Evolutionary conservation across 1,284 basidiomycete genomes (phyloP).

Genomic region (Tilletiopsis washingtonensis): DNA sequence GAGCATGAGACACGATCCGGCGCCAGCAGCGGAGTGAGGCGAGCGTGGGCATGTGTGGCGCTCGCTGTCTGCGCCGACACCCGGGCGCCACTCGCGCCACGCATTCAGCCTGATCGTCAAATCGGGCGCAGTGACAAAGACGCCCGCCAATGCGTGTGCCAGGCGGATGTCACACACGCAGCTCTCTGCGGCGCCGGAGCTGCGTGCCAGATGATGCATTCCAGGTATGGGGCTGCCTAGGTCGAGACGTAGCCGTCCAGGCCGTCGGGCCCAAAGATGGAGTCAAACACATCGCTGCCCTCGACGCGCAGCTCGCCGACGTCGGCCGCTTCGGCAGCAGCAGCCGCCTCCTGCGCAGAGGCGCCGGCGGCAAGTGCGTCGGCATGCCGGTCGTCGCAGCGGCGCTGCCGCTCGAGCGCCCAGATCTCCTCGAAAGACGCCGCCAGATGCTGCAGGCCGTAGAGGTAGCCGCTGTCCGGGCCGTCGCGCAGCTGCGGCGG

Average conservation of each 20-base stretch:
- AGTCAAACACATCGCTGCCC: conserved; percentile 41
- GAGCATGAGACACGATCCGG: too few relatives aligned
- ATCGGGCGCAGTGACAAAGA: too few relatives aligned
- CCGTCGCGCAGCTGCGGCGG: conserved; percentile 80
- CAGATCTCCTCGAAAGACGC: conserved; percentile 57
- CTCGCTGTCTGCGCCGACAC: too few relatives aligned
- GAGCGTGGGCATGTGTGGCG: too few relatives aligned
- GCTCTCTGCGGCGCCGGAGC: too few relatives aligned
- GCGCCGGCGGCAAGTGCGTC: background rate
- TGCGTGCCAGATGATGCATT: too few relatives aligned
- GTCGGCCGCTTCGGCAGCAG: conserved; percentile 15
- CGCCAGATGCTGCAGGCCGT: conserved; percentile 71
- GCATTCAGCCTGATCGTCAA: too few relatives aligned
- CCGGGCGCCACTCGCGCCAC: too few relatives aligned
- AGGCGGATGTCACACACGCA: too few relatives aligned
- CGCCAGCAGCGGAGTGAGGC: too few relatives aligned
- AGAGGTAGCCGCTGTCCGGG: conserved; percentile 89
- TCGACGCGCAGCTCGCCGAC: conserved; percentile 32
- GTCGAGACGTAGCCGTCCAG: conserved; percentile 23
- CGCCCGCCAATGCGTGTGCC: too few relatives aligned
- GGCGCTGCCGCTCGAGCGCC: conserved; percentile 25
- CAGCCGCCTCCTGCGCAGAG: conserved; percentile 17
- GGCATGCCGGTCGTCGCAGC: conserved; percentile 13
- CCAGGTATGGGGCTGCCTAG: background rate
- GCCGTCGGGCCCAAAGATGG: conserved; percentile 39